Base-by-base conservation (phyloP, 352 stramenopile species). In the Halophytophthora polymorphica region DNA sequence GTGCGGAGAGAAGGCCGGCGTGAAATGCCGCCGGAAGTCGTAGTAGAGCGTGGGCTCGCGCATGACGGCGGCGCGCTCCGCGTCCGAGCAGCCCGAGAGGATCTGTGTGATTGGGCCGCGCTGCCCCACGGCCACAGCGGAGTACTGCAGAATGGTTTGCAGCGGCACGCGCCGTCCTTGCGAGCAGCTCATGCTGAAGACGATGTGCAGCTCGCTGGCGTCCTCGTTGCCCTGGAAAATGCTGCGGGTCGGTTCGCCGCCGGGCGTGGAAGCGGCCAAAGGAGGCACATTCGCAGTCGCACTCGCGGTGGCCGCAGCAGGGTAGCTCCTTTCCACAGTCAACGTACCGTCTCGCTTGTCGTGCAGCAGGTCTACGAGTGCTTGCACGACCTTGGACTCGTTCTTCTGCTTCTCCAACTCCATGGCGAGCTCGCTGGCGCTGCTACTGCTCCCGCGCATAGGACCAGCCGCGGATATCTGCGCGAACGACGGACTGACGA, bases 1-100 rank as follows among this genome's bases (percentile, higher is more conserved):
- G 18, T 80, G 63, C 18, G 60, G 69, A 5, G 60, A 69, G 55
- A 73, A 86, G 5, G 49, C 60, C 11, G 74, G 74, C 35, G 69
- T 73, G 50, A 83, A 80, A 44, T 83, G 72, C 33, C 66, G 54
- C 2, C 67, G 66, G 40, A 73, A 84, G 63, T 85, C 66, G 54
- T 77, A 66, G 44, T 85, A 83, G 34, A 85, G 64, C 33, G 52
- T 63, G 50, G 71, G 71, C 44, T 82, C 65, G 13, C 41, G 54
- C 39, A 80, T 47, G 11, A 61, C 36, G 11, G 54, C 19, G 3
- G 54, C 53, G 13, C 61, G 55, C 34, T 82, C 50, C 21, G 46
- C 49, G 1, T 64, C 56, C 22, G 64, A 55, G 49, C 73, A 84
- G 23, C 68, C 73, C 12, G 71, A 77, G 1, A 80, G 49, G 44